Base-by-base conservation (phyloP, 2,329 filamentous ascomycete species). In the Cladorrhinum sp. region DNA sequence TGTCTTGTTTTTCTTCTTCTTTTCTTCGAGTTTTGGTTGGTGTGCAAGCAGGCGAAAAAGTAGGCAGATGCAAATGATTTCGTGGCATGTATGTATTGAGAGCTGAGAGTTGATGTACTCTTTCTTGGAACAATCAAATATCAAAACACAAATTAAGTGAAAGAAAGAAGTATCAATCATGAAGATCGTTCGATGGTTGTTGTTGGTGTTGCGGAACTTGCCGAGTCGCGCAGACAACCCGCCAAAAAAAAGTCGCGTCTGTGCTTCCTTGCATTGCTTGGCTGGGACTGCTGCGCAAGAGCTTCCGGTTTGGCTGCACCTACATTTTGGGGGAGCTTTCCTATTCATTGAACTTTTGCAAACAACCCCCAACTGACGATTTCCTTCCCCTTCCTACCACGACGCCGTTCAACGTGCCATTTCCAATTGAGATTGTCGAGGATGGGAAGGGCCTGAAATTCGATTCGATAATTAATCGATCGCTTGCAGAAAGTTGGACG, bases 191-290 rank as follows among this genome's bases (percentile, higher is more conserved):
- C 28, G 23, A 24, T 16, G 24, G 48, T 36, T 28, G 26, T 55
- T 36, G 18, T 18, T 46, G 42, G 53, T 42, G 36, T 21, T 39
- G 28, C 64, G 64, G 64, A 65, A 62, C 26, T 65, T 65, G 57
- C 64, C 64, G 64, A 56, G 48, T 61, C 61, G 62, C 59, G 64
- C 55, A 14, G 58, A 48, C 49, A 61, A 48, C 55, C 18, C 33
- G 18, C 51, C 18, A 52, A 52, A 62, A 63, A n/a, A 65, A 64
- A 62, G 64, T 65, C 64, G 64, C 64, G 64, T 65, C 64, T 60
- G 62, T 62, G 63, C 61, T 51, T 51, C 53, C 54, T 48, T 42
- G 9, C 53, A 50, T 50, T 50, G 42, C 42, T 46, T 46, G 42
- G 42, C 42, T 46, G 7, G 42, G 12, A 42, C 28, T 55, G 18